Percentiles rank a stretch among this genome's conserved stretches.
Conservation (phyloP, 441 rosid species). For the Cnidoscolus chayamansa region DNA sequence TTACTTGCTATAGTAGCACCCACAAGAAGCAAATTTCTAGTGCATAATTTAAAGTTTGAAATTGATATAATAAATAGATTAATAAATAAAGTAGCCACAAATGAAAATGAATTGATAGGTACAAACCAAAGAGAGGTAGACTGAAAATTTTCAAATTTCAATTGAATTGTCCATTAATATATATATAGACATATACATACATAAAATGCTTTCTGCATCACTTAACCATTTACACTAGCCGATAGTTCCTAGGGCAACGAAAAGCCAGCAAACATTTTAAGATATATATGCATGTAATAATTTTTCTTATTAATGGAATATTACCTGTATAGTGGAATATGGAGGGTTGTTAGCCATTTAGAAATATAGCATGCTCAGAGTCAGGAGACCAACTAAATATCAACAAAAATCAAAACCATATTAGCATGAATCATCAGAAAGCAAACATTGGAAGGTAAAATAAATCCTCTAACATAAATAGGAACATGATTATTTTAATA, state of each 20-base stretch:
- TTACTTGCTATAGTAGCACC: background rate
- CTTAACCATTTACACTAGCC: background rate
- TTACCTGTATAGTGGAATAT: constrained; percentile 71
- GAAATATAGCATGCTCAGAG: constrained; percentile 28
- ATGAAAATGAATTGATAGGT: background rate
- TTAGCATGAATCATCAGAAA: constrained; percentile 18
- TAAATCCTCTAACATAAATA: background rate
- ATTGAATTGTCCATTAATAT: background rate
- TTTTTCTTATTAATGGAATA: background rate
- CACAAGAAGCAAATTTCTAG: background rate
- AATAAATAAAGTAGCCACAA: background rate
- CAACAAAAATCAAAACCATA: constrained; percentile 18
- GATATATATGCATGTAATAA: background rate
- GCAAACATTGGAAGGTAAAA: constrained; percentile 2
- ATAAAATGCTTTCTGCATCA: background rate
- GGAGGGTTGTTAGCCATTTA: constrained; percentile 76
- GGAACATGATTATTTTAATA: constrained; percentile 1
- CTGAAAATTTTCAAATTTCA: background rate
- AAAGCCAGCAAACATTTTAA: background rate
- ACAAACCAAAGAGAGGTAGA: background rate
- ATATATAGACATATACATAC: too few species aligned
- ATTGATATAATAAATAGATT: background rate
- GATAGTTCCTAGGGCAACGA: background rate
- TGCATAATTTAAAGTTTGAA: background rate
- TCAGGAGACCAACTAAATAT: constrained; percentile 27